Conservation (phyloP, 2,329 filamentous ascomycete genomes). For the Hypocrella siamensis region DNA sequence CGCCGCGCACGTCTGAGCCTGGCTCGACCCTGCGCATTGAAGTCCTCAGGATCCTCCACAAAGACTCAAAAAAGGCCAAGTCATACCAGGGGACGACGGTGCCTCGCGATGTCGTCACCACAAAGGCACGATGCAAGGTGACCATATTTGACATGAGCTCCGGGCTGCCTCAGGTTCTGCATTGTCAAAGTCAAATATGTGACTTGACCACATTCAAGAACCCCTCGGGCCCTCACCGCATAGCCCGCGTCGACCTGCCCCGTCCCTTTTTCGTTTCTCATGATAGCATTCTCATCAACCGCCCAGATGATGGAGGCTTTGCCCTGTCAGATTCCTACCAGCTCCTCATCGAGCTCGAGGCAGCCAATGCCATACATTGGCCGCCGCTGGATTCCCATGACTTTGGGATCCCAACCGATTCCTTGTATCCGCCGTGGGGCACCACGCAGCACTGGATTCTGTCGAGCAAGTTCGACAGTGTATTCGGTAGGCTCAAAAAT, state of each 20-base stretch:
- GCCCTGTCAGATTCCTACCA: slow-evolving; percentile 34
- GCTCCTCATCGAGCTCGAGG: slow-evolving; percentile 35
- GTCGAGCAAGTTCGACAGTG: slow-evolving; percentile 22
- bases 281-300: slow-evolving; percentile 33
- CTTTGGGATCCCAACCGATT: slow-evolving; percentile 11
- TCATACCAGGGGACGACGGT: slow-evolving; percentile 13
- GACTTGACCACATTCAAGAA: slow-evolving; percentile 34
- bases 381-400: slow-evolving; percentile 29
- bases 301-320: slow-evolving; percentile 28
- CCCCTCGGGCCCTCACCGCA: slow-evolving; percentile 25
- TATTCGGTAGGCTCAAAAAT: slow-evolving; percentile 26
- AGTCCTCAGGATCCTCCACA: slow-evolving; percentile 35
- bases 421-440: slow-evolving; percentile 7
- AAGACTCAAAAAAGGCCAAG: slow-evolving; percentile 23
- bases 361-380: slow-evolving; percentile 32
- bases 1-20: slow-evolving; percentile 14
- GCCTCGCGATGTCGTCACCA: slow-evolving; percentile 13
- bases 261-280: slow-evolving; percentile 35
- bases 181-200: slow-evolving; percentile 39
- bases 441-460: slow-evolving; percentile 21
- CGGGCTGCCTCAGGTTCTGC: slow-evolving; percentile 25
- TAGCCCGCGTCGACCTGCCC: slow-evolving; percentile 31
- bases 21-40: slow-evolving; percentile 33
- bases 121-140: slow-evolving; percentile 21
- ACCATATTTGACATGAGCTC: slow-evolving; percentile 19